Percentiles rank a stretch among this genome's conserved stretches.
These are phyloP conservation scores for Hymenoscyphus infarciens DNA, from an alignment of 2,329 filamentous ascomycete species.

Conservation along the genomic window DNA sequence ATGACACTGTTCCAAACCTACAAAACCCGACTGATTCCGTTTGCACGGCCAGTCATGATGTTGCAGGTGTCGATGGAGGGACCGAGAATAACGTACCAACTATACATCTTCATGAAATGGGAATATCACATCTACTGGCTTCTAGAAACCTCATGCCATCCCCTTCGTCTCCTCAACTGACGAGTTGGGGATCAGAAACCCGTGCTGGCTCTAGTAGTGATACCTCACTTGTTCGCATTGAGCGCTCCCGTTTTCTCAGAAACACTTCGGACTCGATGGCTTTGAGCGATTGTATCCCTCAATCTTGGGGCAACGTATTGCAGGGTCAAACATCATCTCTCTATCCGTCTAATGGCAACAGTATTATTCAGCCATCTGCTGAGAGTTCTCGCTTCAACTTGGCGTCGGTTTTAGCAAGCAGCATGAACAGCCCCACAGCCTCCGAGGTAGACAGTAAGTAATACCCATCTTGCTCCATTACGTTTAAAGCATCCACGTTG, in stretches of 20 bases:
- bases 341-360: slow-evolving; percentile 25
- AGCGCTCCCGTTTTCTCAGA: slow-evolving; percentile 20
- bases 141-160: slow-evolving; percentile 24
- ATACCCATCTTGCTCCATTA: not conserved
- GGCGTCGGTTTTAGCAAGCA: slow-evolving; percentile 14
- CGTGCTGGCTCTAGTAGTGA: slow-evolving; percentile 21
- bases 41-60: slow-evolving; percentile 20
- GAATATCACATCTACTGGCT: slow-evolving; percentile 29
- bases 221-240: slow-evolving; percentile 13
- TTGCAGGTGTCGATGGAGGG: slow-evolving; percentile 32
- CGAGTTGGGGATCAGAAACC: slow-evolving; percentile 24
- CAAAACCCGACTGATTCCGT: slow-evolving; percentile 12
- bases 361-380: slow-evolving; percentile 25
- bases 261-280: slow-evolving; percentile 24
- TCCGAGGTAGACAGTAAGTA: slow-evolving; percentile 11
- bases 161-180: slow-evolving; percentile 26
- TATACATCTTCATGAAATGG: slow-evolving; percentile 32
- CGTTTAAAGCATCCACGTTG: not conserved
- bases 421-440: slow-evolving; percentile 12
- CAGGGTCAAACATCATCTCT: slow-evolving; percentile 25
- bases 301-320: slow-evolving; percentile 23
- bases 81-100: slow-evolving; percentile 14
- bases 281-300: slow-evolving; percentile 26
- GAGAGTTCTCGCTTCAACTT: slow-evolving; percentile 26
- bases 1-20: slow-evolving; percentile 6